Evolutionary conservation across 1,284 basidiomycete genomes (phyloP).

Genomic region (Garcileccinum viscosum): DNA sequence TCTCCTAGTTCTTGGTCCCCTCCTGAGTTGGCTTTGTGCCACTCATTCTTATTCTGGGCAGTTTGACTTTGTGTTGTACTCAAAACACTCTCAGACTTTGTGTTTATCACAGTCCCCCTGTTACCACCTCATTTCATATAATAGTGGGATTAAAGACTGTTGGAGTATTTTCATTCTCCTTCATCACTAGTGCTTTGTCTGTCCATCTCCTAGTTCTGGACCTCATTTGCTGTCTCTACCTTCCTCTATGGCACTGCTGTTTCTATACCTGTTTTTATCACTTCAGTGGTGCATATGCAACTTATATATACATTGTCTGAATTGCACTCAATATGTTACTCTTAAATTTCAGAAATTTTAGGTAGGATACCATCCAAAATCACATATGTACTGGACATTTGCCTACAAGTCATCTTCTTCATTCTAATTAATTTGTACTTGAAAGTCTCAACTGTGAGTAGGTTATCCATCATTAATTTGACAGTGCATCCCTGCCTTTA

Average conservation of each 20-base stretch:
- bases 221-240: too few species aligned
- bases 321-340: too few species aligned
- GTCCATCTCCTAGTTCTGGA: too few species aligned
- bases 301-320: too few species aligned
- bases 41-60: neutral
- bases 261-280: neutral
- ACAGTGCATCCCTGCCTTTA: too few species aligned
- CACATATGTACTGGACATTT: neutral
- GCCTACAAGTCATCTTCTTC: too few species aligned
- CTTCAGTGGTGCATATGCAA: too few species aligned
- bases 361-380: neutral
- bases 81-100: neutral
- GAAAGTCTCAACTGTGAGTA: too few species aligned
- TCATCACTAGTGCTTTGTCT: neutral
- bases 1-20: too few species aligned
- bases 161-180: neutral
- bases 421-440: too few species aligned
- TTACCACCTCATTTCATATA: neutral
- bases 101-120: too few species aligned
- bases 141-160: neutral
- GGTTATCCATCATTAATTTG: too few species aligned
- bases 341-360: neutral
- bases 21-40: neutral
- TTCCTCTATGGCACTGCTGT: neutral
- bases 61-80: neutral